These are phyloP conservation scores for Podaxis sp. DNA, from an alignment of 768 basidiomycete species.

Conservation along the genomic window DNA sequence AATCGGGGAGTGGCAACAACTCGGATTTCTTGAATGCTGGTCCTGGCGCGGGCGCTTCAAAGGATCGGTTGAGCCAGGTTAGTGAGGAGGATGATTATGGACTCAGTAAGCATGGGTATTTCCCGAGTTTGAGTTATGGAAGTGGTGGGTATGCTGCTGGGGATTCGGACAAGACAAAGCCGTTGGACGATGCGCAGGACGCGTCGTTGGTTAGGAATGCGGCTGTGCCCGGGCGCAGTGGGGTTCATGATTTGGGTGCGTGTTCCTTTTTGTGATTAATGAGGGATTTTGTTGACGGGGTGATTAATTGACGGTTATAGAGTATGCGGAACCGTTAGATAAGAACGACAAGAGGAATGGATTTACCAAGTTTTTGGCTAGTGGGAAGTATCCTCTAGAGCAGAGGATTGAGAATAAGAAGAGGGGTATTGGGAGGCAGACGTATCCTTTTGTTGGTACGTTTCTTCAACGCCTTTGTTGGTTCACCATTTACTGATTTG, in stretches of 20 bases:
- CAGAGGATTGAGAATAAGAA: constrained; percentile 89
- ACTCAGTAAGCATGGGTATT: neutral
- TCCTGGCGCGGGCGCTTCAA: constrained; percentile 5
- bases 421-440: constrained; percentile 81
- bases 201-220: constrained; percentile 48
- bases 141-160: constrained; percentile 1
- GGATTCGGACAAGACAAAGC: neutral
- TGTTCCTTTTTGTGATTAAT: neutral
- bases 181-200: constrained; percentile 30
- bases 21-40: neutral
- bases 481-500: neutral
- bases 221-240: constrained; percentile 37
- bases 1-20: neutral
- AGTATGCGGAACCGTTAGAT: constrained; percentile 61
- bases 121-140: constrained; percentile 3
- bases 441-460: constrained; percentile 73
- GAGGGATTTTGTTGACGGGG: neutral
- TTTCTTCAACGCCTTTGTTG: neutral
- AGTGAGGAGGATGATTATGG: neutral
- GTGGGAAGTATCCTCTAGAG: constrained; percentile 60
- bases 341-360: constrained; percentile 29
- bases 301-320: constrained; percentile 31
- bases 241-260: constrained; percentile 59
- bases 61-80: constrained; percentile 1
- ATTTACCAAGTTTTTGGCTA: constrained; percentile 42